These are phyloP conservation scores for Leccinum variicolor DNA, from an alignment of 768 basidiomycete species.

Conservation along the genomic window DNA sequence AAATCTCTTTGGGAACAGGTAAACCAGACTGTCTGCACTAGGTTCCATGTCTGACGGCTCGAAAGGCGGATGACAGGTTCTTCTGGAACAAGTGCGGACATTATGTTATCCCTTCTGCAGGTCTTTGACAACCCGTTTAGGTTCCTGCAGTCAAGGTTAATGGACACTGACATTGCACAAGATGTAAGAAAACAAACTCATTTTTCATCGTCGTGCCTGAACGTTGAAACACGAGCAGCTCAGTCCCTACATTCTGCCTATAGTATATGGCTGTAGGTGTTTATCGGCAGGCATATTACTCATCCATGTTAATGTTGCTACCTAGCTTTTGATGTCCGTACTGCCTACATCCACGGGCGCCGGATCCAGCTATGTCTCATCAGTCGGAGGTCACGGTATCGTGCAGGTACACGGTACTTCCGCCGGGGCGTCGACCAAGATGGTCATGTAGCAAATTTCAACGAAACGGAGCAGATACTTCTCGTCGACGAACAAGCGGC, in stretches of 20 bases:
- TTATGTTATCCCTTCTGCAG: neutral
- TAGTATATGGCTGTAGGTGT: conserved; percentile 90
- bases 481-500: conserved; percentile 61
- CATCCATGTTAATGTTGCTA: conserved; percentile 3
- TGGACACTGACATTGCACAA: conserved; percentile 52
- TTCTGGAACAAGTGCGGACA: conserved; percentile 83
- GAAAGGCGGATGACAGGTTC: conserved; percentile 89
- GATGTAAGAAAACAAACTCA: conserved; percentile 49
- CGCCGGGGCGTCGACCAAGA: conserved; percentile 86
- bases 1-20: conserved; percentile 79
- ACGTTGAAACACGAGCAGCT: conserved; percentile 47
- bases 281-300: neutral
- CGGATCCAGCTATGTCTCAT: conserved; percentile 84
- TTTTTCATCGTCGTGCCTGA: neutral
- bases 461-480: conserved; percentile 95
- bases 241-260: conserved; percentile 83
- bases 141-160: conserved; percentile 59
- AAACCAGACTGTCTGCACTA: conserved; percentile 24
- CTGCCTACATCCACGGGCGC: conserved; percentile 69
- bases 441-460: conserved; percentile 94
- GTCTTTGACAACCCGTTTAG: conserved; percentile 23
- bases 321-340: conserved; percentile 83
- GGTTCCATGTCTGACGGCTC: conserved; percentile 7
- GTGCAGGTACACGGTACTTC: conserved; percentile 97
- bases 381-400: conserved; percentile 89